Percentiles rank a stretch among this genome's conserved stretches.
Evolutionary conservation across 1,139 yeast species (phyloP).

Genomic region (Debaryomycetaceae sp.): DNA sequence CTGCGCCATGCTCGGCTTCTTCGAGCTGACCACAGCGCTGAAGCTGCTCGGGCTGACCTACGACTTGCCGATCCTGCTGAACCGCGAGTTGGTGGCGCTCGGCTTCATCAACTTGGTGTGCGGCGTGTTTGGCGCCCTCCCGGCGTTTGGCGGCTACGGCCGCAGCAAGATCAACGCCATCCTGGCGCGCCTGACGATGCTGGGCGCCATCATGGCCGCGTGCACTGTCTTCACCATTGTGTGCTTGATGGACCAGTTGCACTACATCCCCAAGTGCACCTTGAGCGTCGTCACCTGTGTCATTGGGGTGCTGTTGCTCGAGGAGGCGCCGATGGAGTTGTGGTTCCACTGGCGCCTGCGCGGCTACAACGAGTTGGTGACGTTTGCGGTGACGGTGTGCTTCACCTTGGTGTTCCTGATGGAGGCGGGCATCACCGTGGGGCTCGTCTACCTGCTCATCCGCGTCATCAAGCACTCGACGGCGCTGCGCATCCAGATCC

Average conservation of each 20-base stretch:
- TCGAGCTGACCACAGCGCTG: constrained; percentile 92
- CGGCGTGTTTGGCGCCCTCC: constrained; percentile 73
- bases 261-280: constrained; percentile 75
- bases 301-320: constrained; percentile 74
- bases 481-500: constrained; percentile 80
- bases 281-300: constrained; percentile 76
- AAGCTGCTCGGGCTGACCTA: constrained; percentile 68
- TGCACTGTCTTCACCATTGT: constrained; percentile 64
- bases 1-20: constrained; percentile 85
- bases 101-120: constrained; percentile 72
- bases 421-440: constrained; percentile 85
- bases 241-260: constrained; percentile 59
- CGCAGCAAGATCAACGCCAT: constrained; percentile 85
- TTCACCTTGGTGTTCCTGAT: constrained; percentile 79
- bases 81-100: constrained; percentile 74
- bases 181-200: constrained; percentile 78
- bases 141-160: constrained; percentile 96
- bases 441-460: constrained; percentile 73
- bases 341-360: constrained; percentile 66
- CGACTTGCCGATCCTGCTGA: constrained; percentile 65
- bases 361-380: constrained; percentile 74
- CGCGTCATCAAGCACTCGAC: constrained; percentile 84
- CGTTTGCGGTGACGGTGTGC: constrained; percentile 66
- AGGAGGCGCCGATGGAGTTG: constrained; percentile 83
- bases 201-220: constrained; percentile 77